Base-by-base conservation (phyloP, 352 stramenopile species). In the Globisporangium canariense region DNA sequence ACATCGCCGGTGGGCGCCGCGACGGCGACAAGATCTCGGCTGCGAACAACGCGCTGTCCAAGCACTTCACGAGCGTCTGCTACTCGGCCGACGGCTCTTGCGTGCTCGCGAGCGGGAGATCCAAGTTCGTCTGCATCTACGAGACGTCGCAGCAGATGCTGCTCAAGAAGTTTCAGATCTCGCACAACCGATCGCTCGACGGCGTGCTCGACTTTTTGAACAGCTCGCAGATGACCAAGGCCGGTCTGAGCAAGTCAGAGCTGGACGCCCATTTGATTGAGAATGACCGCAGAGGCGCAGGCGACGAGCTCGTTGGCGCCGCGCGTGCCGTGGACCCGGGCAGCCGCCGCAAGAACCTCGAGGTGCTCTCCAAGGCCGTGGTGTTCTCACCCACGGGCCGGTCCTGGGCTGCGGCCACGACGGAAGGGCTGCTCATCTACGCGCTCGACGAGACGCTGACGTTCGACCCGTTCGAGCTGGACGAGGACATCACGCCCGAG, bases 41-140 rank as follows among this genome's bases (percentile, higher is more conserved):
- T 18, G 78, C 86, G 36, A 96, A 94, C 75, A 94, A 98, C 74
- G 78, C 95, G 43, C 78, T 96, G 13, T 97, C 91, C 4, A 98
- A 99, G 71, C 97, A 99, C 71, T 99, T 99, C 69, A 99, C 96
- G n/a, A 98, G 91, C 65, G 85, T 99, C 22, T 98, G 93, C 68
- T 99, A 99, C 80, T 99, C 94, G 53, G 96, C 97, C 40, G 98
- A 99, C 70, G 98, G 98, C 60, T 88, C 88, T 13, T 99, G 96
- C 69, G 83, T 99, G 28, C 81, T 99, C 13, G 98, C 97, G 5
- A 97, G 97, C 60, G 97, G 98, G 13, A 96, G 97, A 58, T 98
- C 91, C 57, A 99, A 99, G 76, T 99, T 98, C 72, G 94, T 99
- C 59, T 99, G 98, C 71, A 99, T 99, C 66, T 99, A 99, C 83